Base-by-base conservation (phyloP, 1,139 yeast species). In the Debaryomycetaceae sp. region DNA sequence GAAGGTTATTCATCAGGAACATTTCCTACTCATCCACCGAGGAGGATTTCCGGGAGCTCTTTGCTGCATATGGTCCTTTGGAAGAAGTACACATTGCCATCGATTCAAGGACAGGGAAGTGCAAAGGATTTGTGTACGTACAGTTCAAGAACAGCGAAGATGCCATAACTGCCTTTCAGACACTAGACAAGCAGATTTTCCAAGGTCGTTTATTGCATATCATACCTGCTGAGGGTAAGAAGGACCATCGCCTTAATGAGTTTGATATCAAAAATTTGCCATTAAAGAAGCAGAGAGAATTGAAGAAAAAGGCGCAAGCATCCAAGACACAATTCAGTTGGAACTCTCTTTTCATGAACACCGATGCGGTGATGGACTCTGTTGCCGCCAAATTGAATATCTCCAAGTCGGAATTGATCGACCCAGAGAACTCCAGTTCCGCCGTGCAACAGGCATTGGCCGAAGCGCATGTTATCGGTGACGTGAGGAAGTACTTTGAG, bases 401-500 rank as follows among this genome's bases (percentile, higher is more conserved):
- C 42, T 64, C 83, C 30, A 95, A 93, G 61, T 75, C 95, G 3
- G 90, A 89, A 49, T 76, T 93, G 57, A 79, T 93, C 49, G 95
- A 93, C 62, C 95, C 97, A 1, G 86, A 88, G 55, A 87, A 84
- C 53, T 79, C 96, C 5, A 84, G 78, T 52, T 87, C 96, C 42
- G 97, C 96, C 1, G 98, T 93, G n/a, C 89, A 90, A 59, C 98
- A 91, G 65, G 98, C 99, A 0, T 77, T 93, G 51, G 99, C 99
- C 0, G 99, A 93, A 69, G 96, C 98, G 1, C 93, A 90, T 59
- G 96, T 91, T 22, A 85, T 93, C 58, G 95, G 93, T 39, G 95
- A 87, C 63, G 96, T 93, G 11, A 81, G 96, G 58, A 81, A 81
- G 54, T 93, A 82, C 65, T 93, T 93, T 63, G 96, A 89, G 62